Base-by-base conservation (phyloP, 192 early-diverging fungal species). In the Coemansia biformis region DNA sequence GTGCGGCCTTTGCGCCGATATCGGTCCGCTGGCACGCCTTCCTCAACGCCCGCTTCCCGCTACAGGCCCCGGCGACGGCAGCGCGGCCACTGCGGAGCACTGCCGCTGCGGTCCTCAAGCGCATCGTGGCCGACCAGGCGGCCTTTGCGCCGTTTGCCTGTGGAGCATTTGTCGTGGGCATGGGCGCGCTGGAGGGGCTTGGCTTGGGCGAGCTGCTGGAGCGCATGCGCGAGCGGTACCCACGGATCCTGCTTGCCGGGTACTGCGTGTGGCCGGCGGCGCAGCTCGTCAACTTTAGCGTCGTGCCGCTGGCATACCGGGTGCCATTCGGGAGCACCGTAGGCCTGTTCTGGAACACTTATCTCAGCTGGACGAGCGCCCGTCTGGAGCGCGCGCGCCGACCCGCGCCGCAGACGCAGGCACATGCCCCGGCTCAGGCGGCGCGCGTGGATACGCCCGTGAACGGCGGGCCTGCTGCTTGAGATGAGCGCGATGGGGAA, bases 281-380 rank as follows among this genome's bases (percentile, higher is more conserved):
- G 5, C 86, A 88, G 48, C 46, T 81, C 12, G 48, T 88, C 12
- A 88, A 88, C 52, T 86, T 88, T 48, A 78, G 76, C 46, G 70
- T 84, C 34, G 70, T 85, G 37, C 86, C 86, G 4, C 65, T 88
- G 15, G 54, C 59, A 12, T 83, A 79, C 49, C 70, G 84, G 12
- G 55, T 88, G 18, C 86, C 79, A 5, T 84, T 88, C 61, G 79
- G 79, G 13, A 83, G 82, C 53, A 52, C 68, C 8, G 63, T 85
- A 26, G 79, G 83, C 11, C 72, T 88, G 26, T 63, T 82, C n/a
- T 88, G 86, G 86, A 83, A 85, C 50, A 65, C 75, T 2, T 88
- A 86, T 44, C 51, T 88, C 32, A 81, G 86, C 55, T 83, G 79
- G 74, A 46, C 70, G 10, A 85, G 70, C 46, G 79, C 68, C 18